Evolutionary conservation across 1,284 basidiomycete genomes (phyloP).

Genomic region (Grifola frondosa): DNA sequence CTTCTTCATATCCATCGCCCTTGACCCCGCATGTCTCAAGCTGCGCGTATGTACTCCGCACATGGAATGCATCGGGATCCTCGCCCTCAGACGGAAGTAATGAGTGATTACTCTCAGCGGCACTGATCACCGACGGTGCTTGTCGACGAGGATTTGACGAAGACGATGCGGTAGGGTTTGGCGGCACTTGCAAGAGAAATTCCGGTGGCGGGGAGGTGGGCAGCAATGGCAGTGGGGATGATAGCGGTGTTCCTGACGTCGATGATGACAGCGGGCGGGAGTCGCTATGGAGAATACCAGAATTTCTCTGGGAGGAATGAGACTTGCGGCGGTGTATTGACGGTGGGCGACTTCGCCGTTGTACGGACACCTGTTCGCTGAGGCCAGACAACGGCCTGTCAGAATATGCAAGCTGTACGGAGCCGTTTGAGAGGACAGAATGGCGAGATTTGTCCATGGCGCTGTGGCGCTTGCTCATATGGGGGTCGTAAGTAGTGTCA

Average conservation of each 20-base stretch:
- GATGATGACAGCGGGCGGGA: conserved; percentile 16
- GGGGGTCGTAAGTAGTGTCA: conserved; percentile 28
- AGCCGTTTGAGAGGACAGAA: conserved; percentile 29
- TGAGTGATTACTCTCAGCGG: conserved; percentile 54
- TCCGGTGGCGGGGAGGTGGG: conserved; percentile 17
- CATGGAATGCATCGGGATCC: conserved; percentile 83
- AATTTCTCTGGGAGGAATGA: too few species aligned
- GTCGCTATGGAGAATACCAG: too few species aligned
- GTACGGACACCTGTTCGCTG: conserved; percentile 14
- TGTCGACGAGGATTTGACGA: conserved; percentile 29
- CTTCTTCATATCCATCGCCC: conserved; percentile 90
- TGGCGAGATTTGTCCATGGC: conserved; percentile 22
- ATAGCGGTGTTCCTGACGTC: conserved; percentile 11
- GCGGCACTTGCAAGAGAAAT: conserved; percentile 13
- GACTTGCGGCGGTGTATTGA: conserved; percentile 12
- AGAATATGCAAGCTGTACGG: conserved; percentile 31
- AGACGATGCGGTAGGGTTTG: conserved; percentile 6
- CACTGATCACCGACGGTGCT: conserved; percentile 37
- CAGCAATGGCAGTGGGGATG: conserved; percentile 10
- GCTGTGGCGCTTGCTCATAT: conserved; percentile 22
- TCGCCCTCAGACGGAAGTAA: conserved; percentile 72
- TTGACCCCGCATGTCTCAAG: conserved; percentile 83
- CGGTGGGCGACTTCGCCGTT: conserved; percentile 13
- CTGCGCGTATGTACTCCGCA: conserved; percentile 86
- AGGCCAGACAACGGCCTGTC: conserved; percentile 23